Base-by-base conservation (phyloP, 768 basidiomycete species). In the Panellus pusillus region DNA sequence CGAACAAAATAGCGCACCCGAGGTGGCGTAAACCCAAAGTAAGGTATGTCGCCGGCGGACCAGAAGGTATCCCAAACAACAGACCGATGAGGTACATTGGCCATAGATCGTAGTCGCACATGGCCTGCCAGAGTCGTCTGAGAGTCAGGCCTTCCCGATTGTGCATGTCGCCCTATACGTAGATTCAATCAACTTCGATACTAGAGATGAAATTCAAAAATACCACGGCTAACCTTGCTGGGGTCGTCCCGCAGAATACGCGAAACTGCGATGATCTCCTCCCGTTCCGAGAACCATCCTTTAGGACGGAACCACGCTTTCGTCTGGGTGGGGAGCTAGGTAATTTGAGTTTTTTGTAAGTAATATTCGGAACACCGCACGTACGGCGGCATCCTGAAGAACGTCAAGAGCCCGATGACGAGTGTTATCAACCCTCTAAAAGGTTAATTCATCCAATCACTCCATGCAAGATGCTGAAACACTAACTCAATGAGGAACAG, bases 51-150 rank as follows among this genome's bases (percentile, higher is more conserved):
- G 64, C 59, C 2, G 83, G 82, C n/a, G 82, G 75, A 9, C 62
- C 36, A 38, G 70, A 65, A 12, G 83, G 78, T 53, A 83, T 78
- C 18, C 76, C 74, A 49, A 81, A 84, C 68, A 79, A 69, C 1
- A 84, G 65, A 1, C 81, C 80, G 9, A 83, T 66, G 27, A 83
- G 72, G 63, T 88, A 87, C 18, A 87, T 44, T 0, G 85, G 85
- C 84, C 84, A 87, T 9, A 86, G 66, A 61, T 85, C 83, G 50
- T 79, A 86, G 62, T 87, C 85, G 35, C 74, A 76, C 7, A 84
- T 46, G 0, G 83, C 80, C 7, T 66, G 68, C 78, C 80, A 85
- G 4, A 86, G 63, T 6, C 78, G 71, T 59, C 70, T 73, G 6
- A 74, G 32, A 0, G 78, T 72, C 13, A 87, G 61, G 0, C 79